These are phyloP conservation scores for Candida hispaniensis DNA, from an alignment of 805 yeast genomes.

Conservation along the genomic window DNA sequence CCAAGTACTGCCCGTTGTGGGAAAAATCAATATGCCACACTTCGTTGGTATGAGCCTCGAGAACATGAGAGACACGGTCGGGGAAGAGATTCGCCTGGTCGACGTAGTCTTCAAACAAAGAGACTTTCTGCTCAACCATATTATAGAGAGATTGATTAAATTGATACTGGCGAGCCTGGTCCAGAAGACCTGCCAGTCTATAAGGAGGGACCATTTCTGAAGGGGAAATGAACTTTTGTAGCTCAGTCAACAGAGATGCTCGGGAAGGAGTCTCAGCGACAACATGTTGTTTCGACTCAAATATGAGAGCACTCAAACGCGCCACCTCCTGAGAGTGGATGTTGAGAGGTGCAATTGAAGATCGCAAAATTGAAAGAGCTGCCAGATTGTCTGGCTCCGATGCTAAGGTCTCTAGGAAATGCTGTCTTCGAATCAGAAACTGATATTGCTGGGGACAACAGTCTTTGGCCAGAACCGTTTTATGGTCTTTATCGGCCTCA, in stretches of 20 bases:
- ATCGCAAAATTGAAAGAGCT: conserved; percentile 34
- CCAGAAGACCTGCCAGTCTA: conserved; percentile 40
- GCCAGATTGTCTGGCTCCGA: conserved; percentile 26
- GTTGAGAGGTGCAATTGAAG: conserved; percentile 29
- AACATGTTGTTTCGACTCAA: conserved; percentile 28
- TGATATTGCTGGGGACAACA: conserved; percentile 23
- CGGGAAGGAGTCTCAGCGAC: conserved; percentile 33
- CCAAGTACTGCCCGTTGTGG: conserved; percentile 62
- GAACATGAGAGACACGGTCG: conserved; percentile 35
- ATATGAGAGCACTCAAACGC: conserved; percentile 24
- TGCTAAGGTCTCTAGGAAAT: conserved; percentile 35
- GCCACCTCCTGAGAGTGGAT: conserved; percentile 25
- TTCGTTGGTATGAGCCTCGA: conserved; percentile 52
- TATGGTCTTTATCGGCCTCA: too few species aligned
- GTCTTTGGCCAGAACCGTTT: too few species aligned
- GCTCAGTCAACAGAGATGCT: conserved; percentile 31
- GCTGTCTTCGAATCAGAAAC: conserved; percentile 33
- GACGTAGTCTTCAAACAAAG: conserved; percentile 26
- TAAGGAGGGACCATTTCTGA: conserved; percentile 43
- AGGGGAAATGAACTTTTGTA: conserved; percentile 41
- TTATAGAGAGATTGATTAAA: conserved; percentile 27
- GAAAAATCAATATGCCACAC: conserved; percentile 79
- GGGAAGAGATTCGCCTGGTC: conserved; percentile 24
- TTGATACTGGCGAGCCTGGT: conserved; percentile 44
- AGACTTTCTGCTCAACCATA: conserved; percentile 16